phyloP scores from a whole-genome alignment of 2,329 filamentous ascomycete species.

The Aspergillus sp. region DNA sequence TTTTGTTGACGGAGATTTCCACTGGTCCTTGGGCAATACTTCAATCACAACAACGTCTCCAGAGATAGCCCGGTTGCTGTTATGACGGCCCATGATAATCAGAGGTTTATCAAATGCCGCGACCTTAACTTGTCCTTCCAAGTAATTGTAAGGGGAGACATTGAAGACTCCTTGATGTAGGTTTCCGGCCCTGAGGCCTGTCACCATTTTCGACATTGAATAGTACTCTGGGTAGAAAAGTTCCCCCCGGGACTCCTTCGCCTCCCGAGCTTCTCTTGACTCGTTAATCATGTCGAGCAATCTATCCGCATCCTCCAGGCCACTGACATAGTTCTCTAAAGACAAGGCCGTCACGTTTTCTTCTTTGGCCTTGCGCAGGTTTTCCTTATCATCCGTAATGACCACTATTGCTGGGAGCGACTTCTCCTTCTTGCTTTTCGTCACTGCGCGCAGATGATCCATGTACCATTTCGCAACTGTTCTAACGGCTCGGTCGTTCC shows the following conservation, averaged over 20 bases:
- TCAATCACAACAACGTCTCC: constrained; percentile 93
- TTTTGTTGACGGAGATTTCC: constrained; percentile 94
- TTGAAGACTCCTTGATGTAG: constrained; percentile 95
- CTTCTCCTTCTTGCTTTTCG: constrained; percentile 56
- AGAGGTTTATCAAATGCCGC: constrained; percentile 87
- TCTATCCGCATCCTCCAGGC: constrained; percentile 78
- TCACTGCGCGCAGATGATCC: constrained; percentile 68
- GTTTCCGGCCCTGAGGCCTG: constrained; percentile 81
- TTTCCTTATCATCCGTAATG: constrained; percentile 90
- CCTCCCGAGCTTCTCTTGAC: constrained; percentile 65
- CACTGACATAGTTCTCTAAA: constrained; percentile 75
- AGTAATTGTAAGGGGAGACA: constrained; percentile 95
- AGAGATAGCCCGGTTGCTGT: constrained; percentile 90
- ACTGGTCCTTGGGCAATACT: constrained; percentile 88
- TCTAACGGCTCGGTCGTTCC: constrained; percentile 90
- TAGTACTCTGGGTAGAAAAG: constrained; percentile 88
- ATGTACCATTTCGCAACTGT: constrained; percentile 87
- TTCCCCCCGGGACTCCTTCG: constrained; percentile 64
- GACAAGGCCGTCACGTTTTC: constrained; percentile 69
- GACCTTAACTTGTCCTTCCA: constrained; percentile 89
- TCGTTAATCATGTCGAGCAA: constrained; percentile 92
- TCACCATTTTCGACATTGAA: constrained; percentile 89
- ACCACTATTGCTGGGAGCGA: constrained; percentile 78
- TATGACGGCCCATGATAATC: constrained; percentile 85
- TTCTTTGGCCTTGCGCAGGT: constrained; percentile 74